phyloP scores from a whole-genome alignment of 129 eudicot genomes.

The Tanacetum coccineum region DNA sequence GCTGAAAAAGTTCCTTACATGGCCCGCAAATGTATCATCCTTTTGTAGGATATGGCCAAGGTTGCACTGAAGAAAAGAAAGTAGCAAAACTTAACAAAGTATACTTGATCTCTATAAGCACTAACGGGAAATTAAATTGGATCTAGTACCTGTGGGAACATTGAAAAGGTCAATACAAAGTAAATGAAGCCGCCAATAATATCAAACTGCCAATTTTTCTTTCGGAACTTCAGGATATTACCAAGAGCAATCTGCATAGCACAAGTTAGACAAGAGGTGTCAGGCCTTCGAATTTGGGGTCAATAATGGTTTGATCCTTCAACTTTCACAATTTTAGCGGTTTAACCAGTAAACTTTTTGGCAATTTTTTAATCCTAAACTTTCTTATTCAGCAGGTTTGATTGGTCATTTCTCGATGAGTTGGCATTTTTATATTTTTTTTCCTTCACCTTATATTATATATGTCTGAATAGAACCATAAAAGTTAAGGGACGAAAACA shows the following conservation, averaged over 20 bases:
- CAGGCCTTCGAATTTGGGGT: too few relatives aligned
- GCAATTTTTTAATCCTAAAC: too few relatives aligned
- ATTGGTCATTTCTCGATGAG: too few relatives aligned
- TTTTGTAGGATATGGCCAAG: slow-evolving; percentile 78
- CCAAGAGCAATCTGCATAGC: slow-evolving; percentile 84
- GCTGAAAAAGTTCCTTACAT: slow-evolving; percentile 67
- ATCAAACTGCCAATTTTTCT: slow-evolving; percentile 99
- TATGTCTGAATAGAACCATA: too few relatives aligned
- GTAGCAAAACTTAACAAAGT: not conserved
- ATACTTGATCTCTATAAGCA: not conserved
- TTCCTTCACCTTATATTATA: too few relatives aligned
- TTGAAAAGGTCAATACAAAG: slow-evolving; percentile 80
- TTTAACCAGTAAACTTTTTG: too few relatives aligned
- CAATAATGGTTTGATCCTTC: too few relatives aligned
- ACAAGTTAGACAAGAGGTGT: not conserved
- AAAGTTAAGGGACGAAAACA: too few relatives aligned
- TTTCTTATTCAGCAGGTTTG: too few relatives aligned
- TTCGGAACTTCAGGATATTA: slow-evolving; percentile 88
- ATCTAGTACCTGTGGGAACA: slow-evolving; percentile 87
- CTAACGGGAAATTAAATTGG: not conserved
- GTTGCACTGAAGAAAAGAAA: slow-evolving; percentile 57
- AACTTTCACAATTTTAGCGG: too few relatives aligned
- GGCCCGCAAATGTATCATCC: slow-evolving; percentile 79
- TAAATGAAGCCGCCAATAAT: slow-evolving; percentile 93
- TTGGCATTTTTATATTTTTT: too few relatives aligned